A percentile compares a stretch with the other conserved stretches of the same genome.
Evolutionary conservation across 176 grass and related monocot genomes (phyloP).

Genomic region (Urochloa ruziziensis): DNA sequence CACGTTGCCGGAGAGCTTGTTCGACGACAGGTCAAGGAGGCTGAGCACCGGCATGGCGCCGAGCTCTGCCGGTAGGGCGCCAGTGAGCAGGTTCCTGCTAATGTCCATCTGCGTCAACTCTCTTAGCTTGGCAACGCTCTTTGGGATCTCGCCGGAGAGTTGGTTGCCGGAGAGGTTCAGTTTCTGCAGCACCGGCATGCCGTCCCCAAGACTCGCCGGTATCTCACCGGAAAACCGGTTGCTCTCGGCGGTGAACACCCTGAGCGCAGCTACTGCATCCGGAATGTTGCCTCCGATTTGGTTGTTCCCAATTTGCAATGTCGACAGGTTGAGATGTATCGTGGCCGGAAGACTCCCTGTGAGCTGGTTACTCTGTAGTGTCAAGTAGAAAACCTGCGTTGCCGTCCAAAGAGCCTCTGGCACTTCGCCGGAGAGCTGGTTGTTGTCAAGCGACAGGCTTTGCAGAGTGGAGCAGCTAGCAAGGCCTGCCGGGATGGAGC

Average conservation of each 20-base stretch:
- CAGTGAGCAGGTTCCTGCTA: slow-evolving; percentile 51
- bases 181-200: slow-evolving; percentile 30
- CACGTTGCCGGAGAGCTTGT: slow-evolving; percentile 65
- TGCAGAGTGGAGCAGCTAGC: slow-evolving; percentile 42
- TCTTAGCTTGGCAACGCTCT: slow-evolving; percentile 16
- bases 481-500: slow-evolving; percentile 59
- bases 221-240: slow-evolving; percentile 66
- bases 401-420: slow-evolving; percentile 49
- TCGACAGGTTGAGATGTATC: slow-evolving; percentile 23
- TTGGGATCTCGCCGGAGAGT: slow-evolving; percentile 58
- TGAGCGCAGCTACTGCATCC: background rate
- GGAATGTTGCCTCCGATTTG: slow-evolving; percentile 50
- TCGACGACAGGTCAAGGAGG: slow-evolving; percentile 69
- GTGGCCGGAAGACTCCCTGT: slow-evolving; percentile 45
- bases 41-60: slow-evolving; percentile 45
- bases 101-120: slow-evolving; percentile 44
- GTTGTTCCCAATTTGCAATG: slow-evolving; percentile 49
- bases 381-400: slow-evolving; percentile 1
- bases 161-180: slow-evolving; percentile 55
- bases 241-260: slow-evolving; percentile 32
- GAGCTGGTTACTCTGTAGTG: slow-evolving; percentile 46
- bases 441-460: slow-evolving; percentile 17
- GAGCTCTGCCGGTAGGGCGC: slow-evolving; percentile 56
- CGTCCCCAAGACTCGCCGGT: slow-evolving; percentile 24
- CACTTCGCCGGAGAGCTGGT: slow-evolving; percentile 60